Base-by-base conservation (phyloP, 352 stramenopile genomes). In the Globisporangium emineosum region DNA sequence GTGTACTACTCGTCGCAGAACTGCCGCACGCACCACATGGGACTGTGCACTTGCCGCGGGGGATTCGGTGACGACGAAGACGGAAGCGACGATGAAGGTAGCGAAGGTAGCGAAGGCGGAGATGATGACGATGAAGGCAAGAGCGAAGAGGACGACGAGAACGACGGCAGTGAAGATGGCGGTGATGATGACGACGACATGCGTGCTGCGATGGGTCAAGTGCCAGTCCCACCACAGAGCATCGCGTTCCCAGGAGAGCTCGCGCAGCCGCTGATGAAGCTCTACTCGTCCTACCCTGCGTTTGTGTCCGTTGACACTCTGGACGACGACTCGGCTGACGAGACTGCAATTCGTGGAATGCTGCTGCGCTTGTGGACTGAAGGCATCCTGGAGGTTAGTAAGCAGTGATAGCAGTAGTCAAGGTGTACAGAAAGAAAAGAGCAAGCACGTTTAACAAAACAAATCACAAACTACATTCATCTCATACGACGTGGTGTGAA, bases 1-100 rank as follows among this genome's bases (percentile, higher is more conserved):
- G 64, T 94, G 4, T 89, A 90, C 64, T 86, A 89, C 64, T 91
- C 85, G 61, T 63, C 83, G 42, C 61, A 76, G 55, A 96, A 96
- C 65, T 96, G 87, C 63, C 74, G 85, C 49, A 55, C 72, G 57
- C 87, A 96, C 72, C 87, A 96, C 72, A 96, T 96, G 87, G 85
- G 83, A 0, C 21, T 83, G 27, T 96, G 87, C 68, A 81, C 71
- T n/a, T 95, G 86, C 43, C 60, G 67, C 8, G 69, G 64, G 25
- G 65, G 65, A n/a, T 68, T 60, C 25, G 61, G 66, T 13, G 68
- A 68, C 21, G 70, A 60, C n/a, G 64, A 76, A 8, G 61, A 64
- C 10, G 72, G 62, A 4, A 66, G 72, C 29, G 70, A 69, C 8
- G 69, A 69, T 1, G 73, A 76, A 13, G 64, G 60, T 8, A 59